Percentiles rank a stretch among this genome's conserved stretches.
Conservation (phyloP, 805 yeast genomes). For the Clavispora vitiphila region DNA sequence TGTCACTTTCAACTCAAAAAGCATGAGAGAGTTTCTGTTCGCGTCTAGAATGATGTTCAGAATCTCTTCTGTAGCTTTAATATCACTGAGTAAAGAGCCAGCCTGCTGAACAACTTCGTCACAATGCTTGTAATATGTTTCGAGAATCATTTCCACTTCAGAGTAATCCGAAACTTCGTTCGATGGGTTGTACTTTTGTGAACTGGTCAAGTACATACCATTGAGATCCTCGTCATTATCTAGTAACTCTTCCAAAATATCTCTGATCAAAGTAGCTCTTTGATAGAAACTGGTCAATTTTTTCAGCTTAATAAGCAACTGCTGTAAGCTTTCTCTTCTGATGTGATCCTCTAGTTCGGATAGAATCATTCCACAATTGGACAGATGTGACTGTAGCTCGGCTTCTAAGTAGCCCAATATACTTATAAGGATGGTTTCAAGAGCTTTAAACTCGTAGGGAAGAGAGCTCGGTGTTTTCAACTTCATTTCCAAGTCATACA, state of each 20-base stretch:
- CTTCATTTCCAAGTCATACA: conserved; percentile 80
- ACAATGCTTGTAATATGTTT: conserved; percentile 84
- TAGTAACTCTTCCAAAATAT: conserved; percentile 75
- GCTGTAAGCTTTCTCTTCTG: conserved; percentile 68
- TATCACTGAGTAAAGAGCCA: conserved; percentile 75
- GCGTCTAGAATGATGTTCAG: conserved; percentile 89
- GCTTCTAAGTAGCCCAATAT: conserved; percentile 76
- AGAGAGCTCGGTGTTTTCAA: conserved; percentile 33
- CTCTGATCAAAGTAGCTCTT: conserved; percentile 66
- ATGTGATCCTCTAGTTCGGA: conserved; percentile 73
- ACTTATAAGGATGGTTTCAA: conserved; percentile 77
- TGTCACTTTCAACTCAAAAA: conserved; percentile 76
- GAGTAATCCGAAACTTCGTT: conserved; percentile 39
- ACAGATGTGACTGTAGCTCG: conserved; percentile 58
- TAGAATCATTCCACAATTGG: conserved; percentile 57
- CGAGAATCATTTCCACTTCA: conserved; percentile 82
- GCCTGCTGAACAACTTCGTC: conserved; percentile 93
- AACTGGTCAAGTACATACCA: conserved; percentile 66
- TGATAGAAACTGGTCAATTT: conserved; percentile 69
- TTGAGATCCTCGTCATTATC: conserved; percentile 84
- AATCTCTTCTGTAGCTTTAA: conserved; percentile 87
- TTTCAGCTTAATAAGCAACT: conserved; percentile 68
- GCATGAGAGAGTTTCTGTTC: conserved; percentile 84
- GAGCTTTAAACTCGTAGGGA: conserved; percentile 71
- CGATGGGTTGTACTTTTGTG: conserved; percentile 17